Conservation (phyloP, 805 yeast genomes). For the Pichia membranifaciens region DNA sequence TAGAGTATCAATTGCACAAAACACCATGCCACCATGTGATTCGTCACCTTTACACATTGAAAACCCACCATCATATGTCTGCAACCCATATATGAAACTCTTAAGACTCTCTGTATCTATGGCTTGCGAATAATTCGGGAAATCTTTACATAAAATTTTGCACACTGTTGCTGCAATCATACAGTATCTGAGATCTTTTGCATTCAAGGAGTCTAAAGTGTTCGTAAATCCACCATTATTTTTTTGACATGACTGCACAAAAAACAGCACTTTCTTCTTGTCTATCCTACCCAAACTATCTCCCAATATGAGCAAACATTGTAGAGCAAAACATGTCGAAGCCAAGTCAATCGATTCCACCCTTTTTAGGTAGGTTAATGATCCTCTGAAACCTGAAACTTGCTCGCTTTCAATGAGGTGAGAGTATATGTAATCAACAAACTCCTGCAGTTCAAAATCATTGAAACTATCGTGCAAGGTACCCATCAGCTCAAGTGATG, state of each 20-base stretch:
- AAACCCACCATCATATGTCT: constrained; percentile 64
- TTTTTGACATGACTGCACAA: constrained; percentile 56
- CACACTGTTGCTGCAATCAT: constrained; percentile 68
- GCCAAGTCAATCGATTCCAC: constrained; percentile 59
- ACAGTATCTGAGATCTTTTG: constrained; percentile 65
- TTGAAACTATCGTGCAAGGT: constrained; percentile 26
- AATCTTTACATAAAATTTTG: constrained; percentile 34
- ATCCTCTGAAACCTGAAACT: constrained; percentile 51
- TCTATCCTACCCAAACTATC: constrained; percentile 39
- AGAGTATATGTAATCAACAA: constrained; percentile 40
- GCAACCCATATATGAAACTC: constrained; percentile 32
- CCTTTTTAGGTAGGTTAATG: constrained; percentile 42
- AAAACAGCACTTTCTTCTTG: constrained; percentile 39
- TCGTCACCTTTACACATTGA: constrained; percentile 49
- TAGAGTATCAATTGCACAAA: constrained; percentile 70
- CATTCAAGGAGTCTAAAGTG: constrained; percentile 34
- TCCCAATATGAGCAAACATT: constrained; percentile 46
- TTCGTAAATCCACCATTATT: constrained; percentile 55
- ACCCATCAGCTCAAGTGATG: constrained; percentile 48
- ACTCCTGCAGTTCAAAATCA: constrained; percentile 24
- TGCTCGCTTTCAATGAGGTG: constrained; percentile 36
- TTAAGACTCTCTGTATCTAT: constrained; percentile 39
- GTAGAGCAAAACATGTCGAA: constrained; percentile 71
- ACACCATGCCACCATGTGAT: constrained; percentile 82
- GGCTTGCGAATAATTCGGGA: constrained; percentile 21